A percentile compares a stretch with the other conserved stretches of the same genome.
Conservation (phyloP, 1,284 basidiomycete species). For the Trichosporon sp. region DNA sequence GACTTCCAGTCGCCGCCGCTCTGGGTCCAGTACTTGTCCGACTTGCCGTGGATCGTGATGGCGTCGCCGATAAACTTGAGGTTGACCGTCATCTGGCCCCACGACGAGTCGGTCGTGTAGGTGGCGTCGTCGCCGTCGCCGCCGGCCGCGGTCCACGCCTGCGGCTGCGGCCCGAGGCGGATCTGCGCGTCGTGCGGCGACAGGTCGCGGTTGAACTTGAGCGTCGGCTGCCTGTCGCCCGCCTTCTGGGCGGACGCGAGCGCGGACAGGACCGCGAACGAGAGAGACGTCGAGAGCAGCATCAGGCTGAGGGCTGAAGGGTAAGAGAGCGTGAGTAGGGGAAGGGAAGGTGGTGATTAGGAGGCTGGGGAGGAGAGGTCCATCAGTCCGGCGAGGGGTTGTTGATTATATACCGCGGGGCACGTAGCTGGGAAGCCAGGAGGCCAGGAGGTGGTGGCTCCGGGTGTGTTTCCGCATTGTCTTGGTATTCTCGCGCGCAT, state of each 20-base stretch:
- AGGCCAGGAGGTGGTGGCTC: background rate
- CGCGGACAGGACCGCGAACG: background rate
- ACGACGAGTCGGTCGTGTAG: background rate
- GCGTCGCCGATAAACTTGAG: constrained; percentile 3
- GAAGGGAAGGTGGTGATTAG: background rate
- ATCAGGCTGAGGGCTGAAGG: background rate
- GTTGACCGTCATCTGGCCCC: background rate
- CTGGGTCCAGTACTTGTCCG: constrained; percentile 3
- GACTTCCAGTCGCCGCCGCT: background rate
- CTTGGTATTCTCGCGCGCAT: background rate
- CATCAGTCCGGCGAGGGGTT: background rate
- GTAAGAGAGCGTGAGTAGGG: background rate
- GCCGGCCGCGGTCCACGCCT: background rate
- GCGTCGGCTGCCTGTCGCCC: background rate
- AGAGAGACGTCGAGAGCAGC: background rate
- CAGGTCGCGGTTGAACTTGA: background rate
- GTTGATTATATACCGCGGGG: background rate
- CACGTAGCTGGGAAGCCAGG: background rate
- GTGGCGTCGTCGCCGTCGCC: background rate
- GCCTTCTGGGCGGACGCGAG: background rate
- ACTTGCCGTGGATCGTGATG: constrained; percentile 4
- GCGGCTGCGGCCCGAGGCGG: background rate
- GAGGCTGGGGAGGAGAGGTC: background rate
- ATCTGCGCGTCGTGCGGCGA: background rate
- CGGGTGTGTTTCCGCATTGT: background rate